Evolutionary conservation across 108 stramenopile genomes (phyloP).

Genomic region (Conticribra guillardii): DNA sequence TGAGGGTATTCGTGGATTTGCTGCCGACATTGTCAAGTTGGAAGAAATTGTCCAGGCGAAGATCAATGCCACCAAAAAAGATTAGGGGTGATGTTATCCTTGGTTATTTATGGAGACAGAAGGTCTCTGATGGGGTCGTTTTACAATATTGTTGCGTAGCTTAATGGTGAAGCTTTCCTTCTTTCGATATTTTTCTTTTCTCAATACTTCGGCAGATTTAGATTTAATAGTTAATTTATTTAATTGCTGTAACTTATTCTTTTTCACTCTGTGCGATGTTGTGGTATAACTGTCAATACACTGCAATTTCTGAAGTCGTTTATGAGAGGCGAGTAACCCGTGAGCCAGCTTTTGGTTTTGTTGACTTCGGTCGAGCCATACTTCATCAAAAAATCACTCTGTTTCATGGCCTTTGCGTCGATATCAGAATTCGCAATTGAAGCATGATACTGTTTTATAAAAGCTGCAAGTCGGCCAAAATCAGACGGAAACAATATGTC

Average conservation of each 20-base stretch:
- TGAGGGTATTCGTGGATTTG: conserved; percentile 97
- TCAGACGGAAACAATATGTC: conserved; percentile 88
- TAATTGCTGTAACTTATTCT: no score
- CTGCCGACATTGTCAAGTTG: conserved; percentile 92
- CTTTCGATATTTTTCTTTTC: no score
- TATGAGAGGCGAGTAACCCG: conserved; percentile 79
- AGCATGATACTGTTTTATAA: conserved; percentile 21
- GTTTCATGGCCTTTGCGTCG: conserved; percentile 66
- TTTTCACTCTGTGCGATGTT: background rate
- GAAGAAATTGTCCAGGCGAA: conserved; percentile 89
- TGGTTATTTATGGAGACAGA: no score
- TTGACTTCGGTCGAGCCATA: conserved; percentile 66
- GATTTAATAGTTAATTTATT: no score
- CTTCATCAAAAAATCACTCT: conserved; percentile 66
- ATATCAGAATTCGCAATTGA: background rate
- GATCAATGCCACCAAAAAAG: conserved; percentile 51
- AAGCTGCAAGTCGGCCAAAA: conserved; percentile 57
- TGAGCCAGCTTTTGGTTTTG: conserved; percentile 76
- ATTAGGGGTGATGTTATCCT: background rate
- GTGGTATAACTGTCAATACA: conserved; percentile 59
- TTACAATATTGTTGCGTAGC: no score
- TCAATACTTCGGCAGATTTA: no score
- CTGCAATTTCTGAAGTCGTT: conserved; percentile 86
- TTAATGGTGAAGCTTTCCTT: no score
- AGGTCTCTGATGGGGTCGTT: no score